Conservation (phyloP, 441 rosid species). For the Mallotus japonicus region DNA sequence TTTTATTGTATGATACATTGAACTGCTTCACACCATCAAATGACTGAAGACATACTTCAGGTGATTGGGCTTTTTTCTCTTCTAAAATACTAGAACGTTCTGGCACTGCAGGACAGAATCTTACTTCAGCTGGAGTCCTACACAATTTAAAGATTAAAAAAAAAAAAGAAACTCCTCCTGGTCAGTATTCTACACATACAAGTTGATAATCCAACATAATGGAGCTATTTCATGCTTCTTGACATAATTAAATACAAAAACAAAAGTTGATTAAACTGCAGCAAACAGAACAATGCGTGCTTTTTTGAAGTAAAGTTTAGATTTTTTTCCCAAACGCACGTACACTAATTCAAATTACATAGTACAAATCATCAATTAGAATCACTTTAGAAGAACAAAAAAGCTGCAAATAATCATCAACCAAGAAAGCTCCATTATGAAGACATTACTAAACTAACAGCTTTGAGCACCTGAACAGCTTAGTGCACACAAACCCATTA, state of each 20-base stretch:
- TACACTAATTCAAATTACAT: not conserved
- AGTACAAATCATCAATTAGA: not conserved
- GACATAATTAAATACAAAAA: not conserved
- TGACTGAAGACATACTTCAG: slow-evolving; percentile 29
- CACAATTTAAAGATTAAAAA: slow-evolving; percentile 16
- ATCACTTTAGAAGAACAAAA: not conserved
- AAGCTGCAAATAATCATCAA: not conserved
- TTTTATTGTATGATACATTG: slow-evolving; percentile 45
- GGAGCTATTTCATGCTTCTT: not conserved
- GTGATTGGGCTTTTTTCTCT: slow-evolving; percentile 30
- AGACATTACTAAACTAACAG: no score
- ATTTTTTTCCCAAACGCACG: not conserved
- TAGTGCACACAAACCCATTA: not conserved
- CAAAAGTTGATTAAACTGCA: not conserved
- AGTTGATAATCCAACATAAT: slow-evolving; percentile 1
- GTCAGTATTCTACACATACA: not conserved
- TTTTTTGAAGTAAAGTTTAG: not conserved
- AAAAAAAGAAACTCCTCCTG: not conserved
- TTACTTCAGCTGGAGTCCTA: slow-evolving; percentile 43
- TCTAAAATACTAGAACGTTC: slow-evolving; percentile 20
- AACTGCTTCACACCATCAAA: slow-evolving; percentile 40
- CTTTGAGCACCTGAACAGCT: no score
- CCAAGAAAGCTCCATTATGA: not conserved
- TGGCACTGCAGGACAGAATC: slow-evolving; percentile 28
- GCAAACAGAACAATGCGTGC: not conserved